Evolutionary conservation across 177 flowering plant species (phyloP), one percentile per base, ranked within the genome.

Genomic region (Vitis hybrid): DNA sequence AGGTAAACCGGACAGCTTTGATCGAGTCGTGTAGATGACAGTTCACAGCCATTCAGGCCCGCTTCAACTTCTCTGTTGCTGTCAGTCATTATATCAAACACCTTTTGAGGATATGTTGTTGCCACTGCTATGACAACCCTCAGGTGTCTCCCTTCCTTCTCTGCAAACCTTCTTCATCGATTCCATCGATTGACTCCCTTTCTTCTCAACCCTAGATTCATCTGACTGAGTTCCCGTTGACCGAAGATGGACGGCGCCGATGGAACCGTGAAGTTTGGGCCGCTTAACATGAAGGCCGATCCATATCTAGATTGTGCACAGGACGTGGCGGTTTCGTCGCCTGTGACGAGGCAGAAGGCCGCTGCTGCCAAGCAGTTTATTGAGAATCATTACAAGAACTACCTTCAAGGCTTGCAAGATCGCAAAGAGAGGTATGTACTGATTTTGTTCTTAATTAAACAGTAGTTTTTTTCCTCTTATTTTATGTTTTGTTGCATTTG

Each of bases 291-390:
- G 79, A 83, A 60, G 78, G 76, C 80, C n/a, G 85, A 79, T 78
- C 84, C 83, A 70, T 54, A 71, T 84, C 23, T 39, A 7, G 84
- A 80, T 55, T 68, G 75, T 62, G 89, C 75, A 26, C 75, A 77
- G 48, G 95, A 90, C 10, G 78, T 82, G 11, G 79, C 89, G 8
- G 93, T 87, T 79, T 91, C 97, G 57, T 94, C 98, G 18, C 92
- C 97, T 32, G 91, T 94, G 19, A 94, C 98, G 1, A 60, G 88
- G 62, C 94, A 94, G 84, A 94, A 92, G 57, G 89, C 91, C 7
- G 98, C 94, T 7, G 94, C 97, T 7, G 97, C 97, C 8, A 94
- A 94, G 76, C 90, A 92, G 87, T 78, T 94, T 55, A 94, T 94
- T 18, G 98, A 94, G 89, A 89, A 92, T 76, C 98, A 94, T 66